Base-by-base conservation (phyloP, 805 yeast genomes). In the Suhomyces faveliae region DNA sequence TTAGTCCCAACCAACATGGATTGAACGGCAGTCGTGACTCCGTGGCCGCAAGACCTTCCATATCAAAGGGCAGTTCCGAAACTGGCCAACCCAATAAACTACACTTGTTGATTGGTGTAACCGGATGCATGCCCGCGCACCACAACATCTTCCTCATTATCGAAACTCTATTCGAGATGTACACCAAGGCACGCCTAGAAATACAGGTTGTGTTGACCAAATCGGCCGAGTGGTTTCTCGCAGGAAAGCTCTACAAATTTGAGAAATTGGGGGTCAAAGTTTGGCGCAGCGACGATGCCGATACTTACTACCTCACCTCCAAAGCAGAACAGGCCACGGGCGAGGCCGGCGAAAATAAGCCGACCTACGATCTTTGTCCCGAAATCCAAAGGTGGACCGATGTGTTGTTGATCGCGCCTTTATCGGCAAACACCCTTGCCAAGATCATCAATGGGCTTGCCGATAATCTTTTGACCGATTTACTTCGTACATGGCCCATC, bases 331-430 rank as follows among this genome's bases (percentile, higher is more conserved):
- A 35, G 20, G 22, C 24, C 9, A 19, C 33, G 10, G 24, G 29
- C 3, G 15, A 12, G 9, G 27, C 37, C 12, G 25, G 15, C 4
- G 23, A 19, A 15, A 19, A 20, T 5, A 33, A 33, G 12, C 19
- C 10, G 19, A 15, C 21, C 13, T 33, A 17, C 21, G 37, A 33
- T 33, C 22, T 40, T 11, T 13, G 23, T 46, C 55, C 52, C 35
- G 58, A 62, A 3, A 43, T 62, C 17, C 64, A 57, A 41, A 48
- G 49, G 47, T 62, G 66, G 66, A 60, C 66, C 8, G 66, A 62
- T 44, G 61, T 62, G 5, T 48, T 62, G n/a, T 49, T 62, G 30
- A 15, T 62, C 4, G 61, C 63, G 2, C 66, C 66, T 2, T 44
- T 62, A 12, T 53, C 59, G 10, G 64, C 65, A 5, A 62, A 62